Base-by-base conservation (phyloP, 441 rosid genomes). In the Adansonia rubrostipa region DNA sequence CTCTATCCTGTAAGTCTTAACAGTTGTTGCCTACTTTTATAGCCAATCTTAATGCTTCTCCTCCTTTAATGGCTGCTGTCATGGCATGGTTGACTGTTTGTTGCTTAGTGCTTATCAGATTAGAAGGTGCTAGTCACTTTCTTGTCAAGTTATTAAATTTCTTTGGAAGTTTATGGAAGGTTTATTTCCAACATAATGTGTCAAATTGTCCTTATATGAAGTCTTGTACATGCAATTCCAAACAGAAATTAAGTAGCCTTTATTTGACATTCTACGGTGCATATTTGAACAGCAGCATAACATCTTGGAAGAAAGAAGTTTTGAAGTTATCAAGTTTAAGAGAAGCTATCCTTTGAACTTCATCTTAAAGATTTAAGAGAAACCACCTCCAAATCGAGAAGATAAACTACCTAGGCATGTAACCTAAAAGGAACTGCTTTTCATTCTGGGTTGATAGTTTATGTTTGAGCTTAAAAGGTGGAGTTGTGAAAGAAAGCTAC, bases 401-500 rank as follows among this genome's bases (percentile, higher is more conserved):
- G 33, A 61, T 9, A 22, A 60, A 2, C 3, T 19, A 58, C 40
- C 10, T 14, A 60, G 2, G 3, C 13, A 28, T 24, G 40, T 62
- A 28, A 28, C 67, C 47, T 28, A 28, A 65, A 53, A 54, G 2
- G 50, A 54, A 54, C 19, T 36, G 33, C 64, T 54, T 2, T 71
- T 54, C 64, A 56, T 54, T 71, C 5, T 17, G 22, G 36, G 75
- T 33, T 2, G 65, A 72, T 40, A 17, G 36, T 33, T 22, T 9
- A 56, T 57, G 75, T 45, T 57, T 57, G 73, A 20, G 33, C 33
- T 28, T 66, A 77, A 42, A 67, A 20, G 9, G 54, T 53, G 14
- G 53, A 50, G 17, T 72, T 56, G 9, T 72, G 64, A 56, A 72
- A 36, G 76, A 72, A 45, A 33, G 24, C 50, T 65, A 17, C 69